These are phyloP conservation scores for Wickerhamiella musiphila DNA, from an alignment of 805 yeast species.

Conservation along the genomic window DNA sequence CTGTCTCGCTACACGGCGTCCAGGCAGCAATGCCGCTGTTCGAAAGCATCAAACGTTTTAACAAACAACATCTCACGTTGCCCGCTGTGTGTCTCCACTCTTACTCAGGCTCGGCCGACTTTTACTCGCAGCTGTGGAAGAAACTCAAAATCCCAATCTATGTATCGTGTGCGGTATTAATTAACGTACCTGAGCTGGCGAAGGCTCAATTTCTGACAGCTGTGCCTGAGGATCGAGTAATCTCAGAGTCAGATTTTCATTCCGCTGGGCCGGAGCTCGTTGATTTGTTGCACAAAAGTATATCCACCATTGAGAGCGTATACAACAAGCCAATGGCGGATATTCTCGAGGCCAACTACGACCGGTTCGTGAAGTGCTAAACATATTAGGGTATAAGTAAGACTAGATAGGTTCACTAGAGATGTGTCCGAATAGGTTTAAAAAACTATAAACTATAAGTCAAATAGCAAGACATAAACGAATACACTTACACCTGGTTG, in stretches of 20 bases:
- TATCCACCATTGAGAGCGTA: constrained; percentile 1
- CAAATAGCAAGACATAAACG: too few relatives aligned
- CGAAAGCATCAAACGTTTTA: constrained; percentile 24
- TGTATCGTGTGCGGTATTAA: constrained; percentile 38
- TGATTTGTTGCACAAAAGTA: constrained; percentile 5
- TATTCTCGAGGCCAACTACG: constrained; percentile 8
- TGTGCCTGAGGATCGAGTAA: constrained; percentile 24
- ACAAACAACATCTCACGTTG: too few relatives aligned
- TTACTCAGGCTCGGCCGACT: constrained; percentile 68
- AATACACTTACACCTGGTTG: too few relatives aligned
- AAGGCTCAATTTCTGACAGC: constrained; percentile 18
- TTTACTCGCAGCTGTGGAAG: constrained; percentile 16
- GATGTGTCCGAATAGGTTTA: too few relatives aligned
- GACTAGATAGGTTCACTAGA: too few relatives aligned
- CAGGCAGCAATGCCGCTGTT: constrained; percentile 51
- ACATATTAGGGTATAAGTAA: too few relatives aligned
- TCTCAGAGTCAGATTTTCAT: constrained; percentile 39
- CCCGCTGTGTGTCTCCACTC: constrained; percentile 57
- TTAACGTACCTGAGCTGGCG: constrained; percentile 25
- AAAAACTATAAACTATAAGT: too few relatives aligned
- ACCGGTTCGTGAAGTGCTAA: constrained; percentile 5
- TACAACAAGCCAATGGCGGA: too few relatives aligned
- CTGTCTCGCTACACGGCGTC: constrained; percentile 73
- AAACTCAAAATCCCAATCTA: constrained; percentile 19
- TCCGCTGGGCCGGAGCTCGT: constrained; percentile 17